A percentile compares a stretch with the other conserved stretches of the same genome.
phyloP scores from a whole-genome alignment of 495 filamentous ascomycete genomes.

The Neurospora sp. region DNA sequence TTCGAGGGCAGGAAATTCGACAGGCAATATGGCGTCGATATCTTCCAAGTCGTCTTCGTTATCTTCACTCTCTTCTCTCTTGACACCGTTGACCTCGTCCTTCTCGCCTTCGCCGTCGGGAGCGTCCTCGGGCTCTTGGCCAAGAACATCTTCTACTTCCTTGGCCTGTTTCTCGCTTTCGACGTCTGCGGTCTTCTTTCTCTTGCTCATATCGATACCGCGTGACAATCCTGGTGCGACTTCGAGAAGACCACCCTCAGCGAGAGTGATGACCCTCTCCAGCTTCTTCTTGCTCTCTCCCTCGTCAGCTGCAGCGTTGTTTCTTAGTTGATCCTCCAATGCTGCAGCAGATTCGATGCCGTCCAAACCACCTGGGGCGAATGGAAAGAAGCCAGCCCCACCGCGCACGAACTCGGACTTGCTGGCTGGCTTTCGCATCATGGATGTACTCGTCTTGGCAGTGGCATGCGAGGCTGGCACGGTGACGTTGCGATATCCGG shows the following conservation, averaged over 20 bases:
- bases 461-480: conserved; percentile 83
- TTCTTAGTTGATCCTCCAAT: conserved; percentile 52
- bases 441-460: conserved; percentile 92
- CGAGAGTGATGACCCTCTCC: conserved; percentile 72
- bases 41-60: conserved; percentile 57
- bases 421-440: conserved; percentile 76
- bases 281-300: conserved; percentile 43
- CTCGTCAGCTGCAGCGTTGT: conserved; percentile 14
- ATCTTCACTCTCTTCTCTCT: conserved; percentile 31
- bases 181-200: conserved; percentile 44
- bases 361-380: conserved; percentile 86
- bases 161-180: conserved; percentile 42
- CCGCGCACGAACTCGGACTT: conserved; percentile 92
- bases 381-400: conserved; percentile 90
- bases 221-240: conserved; percentile 73
- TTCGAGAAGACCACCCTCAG: conserved; percentile 69
- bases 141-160: conserved; percentile 64
- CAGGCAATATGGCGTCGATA: conserved; percentile 80
- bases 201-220: conserved; percentile 65
- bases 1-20: conserved; percentile 88
- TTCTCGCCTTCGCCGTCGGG: conserved; percentile 32
- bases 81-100: conserved; percentile 41
- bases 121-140: conserved; percentile 53
- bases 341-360: conserved; percentile 72
- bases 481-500: conserved; percentile 89